Conservation (phyloP, 2,329 filamentous ascomycete genomes). For the Hymenoscyphus occultus region DNA sequence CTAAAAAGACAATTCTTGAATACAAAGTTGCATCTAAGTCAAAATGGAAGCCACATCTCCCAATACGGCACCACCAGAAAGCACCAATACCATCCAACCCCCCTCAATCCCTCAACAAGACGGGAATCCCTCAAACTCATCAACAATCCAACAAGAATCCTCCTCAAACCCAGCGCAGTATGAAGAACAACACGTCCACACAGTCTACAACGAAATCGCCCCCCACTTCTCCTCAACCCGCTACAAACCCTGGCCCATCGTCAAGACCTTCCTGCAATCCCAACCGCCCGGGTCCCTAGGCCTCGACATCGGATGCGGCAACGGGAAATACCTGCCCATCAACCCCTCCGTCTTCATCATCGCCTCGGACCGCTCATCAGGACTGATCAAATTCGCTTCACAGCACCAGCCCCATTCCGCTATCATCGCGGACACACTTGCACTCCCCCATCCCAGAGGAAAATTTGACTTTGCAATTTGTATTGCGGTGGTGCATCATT, state of each 20-base stretch:
- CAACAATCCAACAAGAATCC: background rate
- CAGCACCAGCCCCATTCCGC: slow-evolving; percentile 56
- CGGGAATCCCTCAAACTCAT: background rate
- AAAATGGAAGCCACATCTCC: background rate
- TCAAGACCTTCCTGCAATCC: slow-evolving; percentile 70
- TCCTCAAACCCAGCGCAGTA: slow-evolving; percentile 50
- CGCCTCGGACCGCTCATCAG: slow-evolving; percentile 75
- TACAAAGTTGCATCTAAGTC: background rate
- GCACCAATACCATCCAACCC: background rate
- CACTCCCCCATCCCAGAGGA: slow-evolving; percentile 70
- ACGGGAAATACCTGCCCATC: slow-evolving; percentile 89
- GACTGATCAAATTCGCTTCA: slow-evolving; percentile 51
- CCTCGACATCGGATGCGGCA: slow-evolving; percentile 90
- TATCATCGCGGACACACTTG: slow-evolving; percentile 76
- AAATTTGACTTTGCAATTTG: slow-evolving; percentile 86
- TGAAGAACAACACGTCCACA: slow-evolving; percentile 84
- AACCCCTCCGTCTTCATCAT: slow-evolving; percentile 76
- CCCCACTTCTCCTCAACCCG: slow-evolving; percentile 79
- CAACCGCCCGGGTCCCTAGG: slow-evolving; percentile 71
- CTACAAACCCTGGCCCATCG: slow-evolving; percentile 87
- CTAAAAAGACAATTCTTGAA: background rate
- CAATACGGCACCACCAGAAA: background rate
- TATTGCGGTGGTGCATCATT: slow-evolving; percentile 91
- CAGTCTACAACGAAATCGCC: slow-evolving; percentile 85
- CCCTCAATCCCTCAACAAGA: background rate